A percentile compares a stretch with the other conserved stretches of the same genome.
Conservation (phyloP, 345 rosid species). For the Firmiana major region DNA sequence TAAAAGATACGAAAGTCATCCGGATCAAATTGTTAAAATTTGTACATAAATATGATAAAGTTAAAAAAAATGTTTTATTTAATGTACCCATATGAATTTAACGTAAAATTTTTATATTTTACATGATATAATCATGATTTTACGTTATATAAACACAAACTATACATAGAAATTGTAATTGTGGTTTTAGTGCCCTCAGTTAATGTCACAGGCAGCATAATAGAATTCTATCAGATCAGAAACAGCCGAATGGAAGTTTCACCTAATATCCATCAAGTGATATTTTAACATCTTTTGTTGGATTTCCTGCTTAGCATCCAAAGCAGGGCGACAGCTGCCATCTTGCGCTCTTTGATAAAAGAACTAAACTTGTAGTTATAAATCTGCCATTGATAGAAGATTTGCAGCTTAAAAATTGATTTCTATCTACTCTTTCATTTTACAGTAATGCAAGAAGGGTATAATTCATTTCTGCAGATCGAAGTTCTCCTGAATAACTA, state of each 20-base stretch:
- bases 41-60: no score
- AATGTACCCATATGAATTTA: no score
- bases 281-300: background rate
- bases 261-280: slow-evolving; percentile 3
- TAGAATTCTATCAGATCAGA: background rate
- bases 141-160: no score
- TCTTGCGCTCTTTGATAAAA: background rate
- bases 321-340: background rate
- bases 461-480: background rate
- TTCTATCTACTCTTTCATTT: background rate
- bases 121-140: no score
- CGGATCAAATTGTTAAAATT: no score
- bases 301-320: background rate
- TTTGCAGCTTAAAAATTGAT: background rate
- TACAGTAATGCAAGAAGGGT: background rate
- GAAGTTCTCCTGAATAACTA: background rate
- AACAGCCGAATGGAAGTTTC: slow-evolving; percentile 10
- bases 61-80: no score
- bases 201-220: slow-evolving; percentile 7
- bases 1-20: no score
- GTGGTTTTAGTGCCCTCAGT: background rate
- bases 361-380: no score
- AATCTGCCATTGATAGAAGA: background rate
- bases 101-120: no score
- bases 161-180: no score